Conservation (phyloP, 106 monocot species). For the Agapanthus africanus region DNA sequence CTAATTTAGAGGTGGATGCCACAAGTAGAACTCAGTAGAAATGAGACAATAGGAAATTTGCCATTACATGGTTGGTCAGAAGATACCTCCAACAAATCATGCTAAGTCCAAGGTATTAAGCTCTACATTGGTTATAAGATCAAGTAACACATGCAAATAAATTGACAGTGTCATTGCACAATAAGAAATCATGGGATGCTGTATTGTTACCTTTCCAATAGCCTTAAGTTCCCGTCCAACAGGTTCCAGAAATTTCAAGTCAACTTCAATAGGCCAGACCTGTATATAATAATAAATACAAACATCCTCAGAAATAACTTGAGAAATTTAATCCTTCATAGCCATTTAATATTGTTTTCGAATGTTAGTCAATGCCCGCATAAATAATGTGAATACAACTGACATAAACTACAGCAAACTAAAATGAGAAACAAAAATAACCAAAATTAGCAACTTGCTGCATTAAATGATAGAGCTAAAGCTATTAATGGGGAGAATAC, state of each 20-base stretch:
- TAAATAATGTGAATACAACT: background rate
- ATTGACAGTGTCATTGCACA: background rate
- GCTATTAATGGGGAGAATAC: background rate
- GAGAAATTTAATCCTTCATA: conserved; percentile 1
- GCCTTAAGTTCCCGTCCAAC: conserved; percentile 57
- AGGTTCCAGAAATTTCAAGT: conserved; percentile 76
- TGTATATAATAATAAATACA: conserved; percentile 11
- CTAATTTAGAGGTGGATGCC: no score
- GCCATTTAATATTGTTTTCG: background rate
- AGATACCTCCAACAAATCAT: background rate
- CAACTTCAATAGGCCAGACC: conserved; percentile 70
- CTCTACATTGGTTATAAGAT: background rate
- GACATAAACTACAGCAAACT: background rate
- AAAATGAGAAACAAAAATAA: background rate
- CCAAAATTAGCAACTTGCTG: background rate
- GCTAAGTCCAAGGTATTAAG: no score
- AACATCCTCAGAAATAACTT: background rate
- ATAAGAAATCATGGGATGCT: background rate
- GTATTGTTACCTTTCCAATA: conserved; percentile 67
- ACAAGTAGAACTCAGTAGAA: no score
- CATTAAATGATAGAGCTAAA: background rate
- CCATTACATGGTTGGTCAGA: background rate
- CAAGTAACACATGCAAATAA: background rate
- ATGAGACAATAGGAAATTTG: background rate
- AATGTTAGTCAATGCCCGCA: background rate